phyloP scores from a whole-genome alignment of 2,329 filamentous ascomycete genomes.

The Colletotrichum plurivorum region DNA sequence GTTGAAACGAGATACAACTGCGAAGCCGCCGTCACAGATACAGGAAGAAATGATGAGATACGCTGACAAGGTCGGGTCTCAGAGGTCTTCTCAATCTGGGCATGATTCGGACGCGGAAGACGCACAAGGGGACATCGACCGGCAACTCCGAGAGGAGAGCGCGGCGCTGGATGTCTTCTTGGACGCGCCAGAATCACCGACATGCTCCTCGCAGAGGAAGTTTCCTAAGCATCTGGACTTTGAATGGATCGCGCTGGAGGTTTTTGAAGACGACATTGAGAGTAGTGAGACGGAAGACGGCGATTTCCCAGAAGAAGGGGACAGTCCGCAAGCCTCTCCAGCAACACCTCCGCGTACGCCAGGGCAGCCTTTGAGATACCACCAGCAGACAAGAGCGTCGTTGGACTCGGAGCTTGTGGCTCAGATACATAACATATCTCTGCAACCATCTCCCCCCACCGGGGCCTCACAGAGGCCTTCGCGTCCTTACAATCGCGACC shows the following conservation, averaged over 20 bases:
- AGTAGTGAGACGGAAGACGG: conserved; percentile 58
- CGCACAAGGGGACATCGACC: conserved; percentile 62
- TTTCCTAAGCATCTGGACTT: conserved; percentile 84
- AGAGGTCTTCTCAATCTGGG: background rate
- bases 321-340: background rate
- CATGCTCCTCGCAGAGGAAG: conserved; percentile 48
- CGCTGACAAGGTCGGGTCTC: background rate
- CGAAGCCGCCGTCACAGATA: conserved; percentile 68
- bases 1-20: conserved; percentile 78
- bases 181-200: conserved; percentile 26
- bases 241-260: conserved; percentile 93
- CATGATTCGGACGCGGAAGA: conserved; percentile 40
- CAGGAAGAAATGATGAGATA: conserved; percentile 50
- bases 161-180: conserved; percentile 39
- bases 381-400: conserved; percentile 43
- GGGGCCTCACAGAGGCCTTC: conserved; percentile 23
- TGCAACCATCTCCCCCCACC: conserved; percentile 43
- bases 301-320: conserved; percentile 46
- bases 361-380: conserved; percentile 23
- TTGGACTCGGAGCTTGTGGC: conserved; percentile 56
- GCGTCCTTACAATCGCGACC: conserved; percentile 5
- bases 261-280: conserved; percentile 72
- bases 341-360: conserved; percentile 14
- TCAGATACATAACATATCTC: conserved; percentile 57
- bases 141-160: conserved; percentile 59